These are phyloP conservation scores for Macadamia integrifolia DNA, from an alignment of 164 flowering plant genomes.

Conservation along the genomic window DNA sequence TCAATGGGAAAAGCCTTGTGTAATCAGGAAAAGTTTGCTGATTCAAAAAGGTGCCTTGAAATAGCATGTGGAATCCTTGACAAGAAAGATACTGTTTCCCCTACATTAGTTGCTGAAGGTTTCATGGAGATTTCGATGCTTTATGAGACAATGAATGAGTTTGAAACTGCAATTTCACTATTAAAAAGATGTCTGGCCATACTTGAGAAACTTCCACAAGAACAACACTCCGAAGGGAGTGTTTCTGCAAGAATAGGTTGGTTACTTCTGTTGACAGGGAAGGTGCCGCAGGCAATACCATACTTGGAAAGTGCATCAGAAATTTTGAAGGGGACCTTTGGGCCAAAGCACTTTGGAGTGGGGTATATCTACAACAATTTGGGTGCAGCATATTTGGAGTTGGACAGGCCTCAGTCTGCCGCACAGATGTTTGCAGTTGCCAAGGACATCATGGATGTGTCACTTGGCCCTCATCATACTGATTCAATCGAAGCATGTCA, in stretches of 20 bases:
- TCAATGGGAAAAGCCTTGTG: slow-evolving; percentile 80
- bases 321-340: slow-evolving; percentile 77
- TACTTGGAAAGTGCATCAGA: slow-evolving; percentile 87
- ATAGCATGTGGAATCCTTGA: slow-evolving; percentile 66
- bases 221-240: slow-evolving; percentile 77
- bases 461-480: slow-evolving; percentile 25
- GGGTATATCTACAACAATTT: slow-evolving; percentile 89
- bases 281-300: slow-evolving; percentile 73
- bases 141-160: slow-evolving; percentile 80
- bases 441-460: slow-evolving; percentile 84
- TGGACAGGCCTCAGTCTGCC: slow-evolving; percentile 87
- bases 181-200: slow-evolving; percentile 55
- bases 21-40: slow-evolving; percentile 56
- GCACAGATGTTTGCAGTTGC: slow-evolving; percentile 91
- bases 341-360: slow-evolving; percentile 79
- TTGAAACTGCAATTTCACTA: slow-evolving; percentile 74
- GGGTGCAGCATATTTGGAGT: slow-evolving; percentile 90
- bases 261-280: slow-evolving; percentile 76
- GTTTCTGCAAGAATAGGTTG: slow-evolving; percentile 80
- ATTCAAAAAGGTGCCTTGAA: slow-evolving; percentile 68
- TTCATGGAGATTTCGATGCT: slow-evolving; percentile 75
- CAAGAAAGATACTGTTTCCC: slow-evolving; percentile 49
- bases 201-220: slow-evolving; percentile 76
- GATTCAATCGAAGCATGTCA: slow-evolving; percentile 91
- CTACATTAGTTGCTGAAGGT: slow-evolving; percentile 69